These are phyloP conservation scores for Quercus berberidifolia DNA, from an alignment of 306 rosid species.

Conservation along the genomic window DNA sequence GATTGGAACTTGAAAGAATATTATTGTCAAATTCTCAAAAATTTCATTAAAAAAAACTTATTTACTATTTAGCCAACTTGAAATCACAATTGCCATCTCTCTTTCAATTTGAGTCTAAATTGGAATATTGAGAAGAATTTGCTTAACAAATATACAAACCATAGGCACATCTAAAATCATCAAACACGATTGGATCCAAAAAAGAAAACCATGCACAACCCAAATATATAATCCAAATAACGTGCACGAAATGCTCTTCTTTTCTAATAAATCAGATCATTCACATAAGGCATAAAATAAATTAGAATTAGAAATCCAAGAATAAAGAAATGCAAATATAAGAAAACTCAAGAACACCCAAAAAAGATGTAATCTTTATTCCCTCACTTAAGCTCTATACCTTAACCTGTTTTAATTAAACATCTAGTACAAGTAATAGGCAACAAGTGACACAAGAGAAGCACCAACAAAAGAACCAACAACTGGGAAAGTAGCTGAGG, in stretches of 20 bases:
- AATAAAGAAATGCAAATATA: too few relatives aligned
- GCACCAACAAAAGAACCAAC: constrained; percentile 3
- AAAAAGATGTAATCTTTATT: too few relatives aligned
- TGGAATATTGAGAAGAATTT: background rate
- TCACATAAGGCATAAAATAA: too few relatives aligned
- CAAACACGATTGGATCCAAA: background rate
- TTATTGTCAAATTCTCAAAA: too few relatives aligned
- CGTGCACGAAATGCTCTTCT: too few relatives aligned
- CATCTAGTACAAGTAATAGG: background rate
- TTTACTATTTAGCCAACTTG: background rate
- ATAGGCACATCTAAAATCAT: background rate
- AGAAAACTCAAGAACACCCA: too few relatives aligned
- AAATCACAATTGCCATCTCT: background rate
- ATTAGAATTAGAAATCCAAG: too few relatives aligned
- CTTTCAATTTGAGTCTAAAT: background rate
- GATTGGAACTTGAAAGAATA: too few relatives aligned
- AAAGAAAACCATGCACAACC: background rate
- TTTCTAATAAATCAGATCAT: too few relatives aligned
- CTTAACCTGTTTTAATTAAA: too few relatives aligned
- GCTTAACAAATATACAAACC: background rate
- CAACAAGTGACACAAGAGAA: background rate
- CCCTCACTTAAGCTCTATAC: too few relatives aligned
- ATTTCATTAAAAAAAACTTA: too few relatives aligned
- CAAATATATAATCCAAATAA: background rate
- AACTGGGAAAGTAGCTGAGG: background rate